Evolutionary conservation across 106 monocot species (phyloP), one percentile per base, ranked within the genome.

Genomic region (Amphibolis antarctica): DNA sequence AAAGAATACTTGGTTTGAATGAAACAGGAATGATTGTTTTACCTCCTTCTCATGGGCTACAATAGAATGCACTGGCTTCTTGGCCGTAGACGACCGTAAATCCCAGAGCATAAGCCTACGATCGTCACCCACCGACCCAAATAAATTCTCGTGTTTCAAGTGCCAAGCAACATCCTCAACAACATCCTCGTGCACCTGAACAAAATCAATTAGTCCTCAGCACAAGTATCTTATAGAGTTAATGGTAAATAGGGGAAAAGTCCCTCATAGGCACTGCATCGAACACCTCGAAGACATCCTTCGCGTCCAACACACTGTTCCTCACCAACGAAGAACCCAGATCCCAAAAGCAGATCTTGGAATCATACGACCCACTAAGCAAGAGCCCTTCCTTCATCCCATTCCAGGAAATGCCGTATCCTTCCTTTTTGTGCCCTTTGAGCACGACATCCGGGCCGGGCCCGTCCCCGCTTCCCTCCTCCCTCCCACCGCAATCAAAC

Each of bases 81-180:
- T 71, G 4, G 74, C 56, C 43, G 77, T 17, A 55, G 77, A 68
- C 17, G 88, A 77, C 19, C 96, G 86, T 82, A 90, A 67, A 74
- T 96, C 96, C 96, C 96, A 96, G 30, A 96, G 75, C 89, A 96
- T 96, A 50, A 96, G 71, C 68, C 29, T 76, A 75, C 76, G 82
- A 71, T 96, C 96, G 76, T 96, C 96, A 13, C 86, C 85, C 64
- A 90, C 96, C 14, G 96, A 96, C 9, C 89, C 96, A 80, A 96
- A 96, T 46, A 96, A 43, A 62, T 82, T 86, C 48, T 82, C 96
- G 70, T 96, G 77, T 28, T 67, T 79, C 31, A 55, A 51, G 53
- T 96, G 96, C 96, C 96, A 96, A n/a, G 77, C 66, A 69, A 96
- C 89, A 78, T 96, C 96, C 74, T 96, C 96, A 22, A 96, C 96